Conservation (phyloP, 1,284 basidiomycete species). For the Cryptococcus maquisensis region DNA sequence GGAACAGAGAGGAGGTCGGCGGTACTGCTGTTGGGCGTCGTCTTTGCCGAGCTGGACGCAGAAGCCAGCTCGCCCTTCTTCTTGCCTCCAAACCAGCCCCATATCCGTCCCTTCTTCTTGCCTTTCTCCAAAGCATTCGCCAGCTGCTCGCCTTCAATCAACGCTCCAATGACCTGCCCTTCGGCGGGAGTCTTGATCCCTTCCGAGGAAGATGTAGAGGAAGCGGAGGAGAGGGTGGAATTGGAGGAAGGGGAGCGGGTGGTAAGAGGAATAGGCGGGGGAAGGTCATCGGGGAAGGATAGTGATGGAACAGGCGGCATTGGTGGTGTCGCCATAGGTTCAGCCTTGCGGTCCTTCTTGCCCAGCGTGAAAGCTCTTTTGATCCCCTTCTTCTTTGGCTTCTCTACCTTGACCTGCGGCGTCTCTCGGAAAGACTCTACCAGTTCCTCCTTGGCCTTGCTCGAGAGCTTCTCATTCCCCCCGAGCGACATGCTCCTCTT, state of each 20-base stretch:
- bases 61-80: conserved; percentile 9
- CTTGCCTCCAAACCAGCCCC: conserved; percentile 6
- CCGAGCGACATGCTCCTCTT: conserved; percentile 6
- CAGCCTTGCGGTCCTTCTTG: conserved; percentile 4
- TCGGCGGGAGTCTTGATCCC: conserved; percentile 34
- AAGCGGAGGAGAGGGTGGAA: conserved; percentile 23
- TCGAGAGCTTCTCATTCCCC: conserved; percentile 1
- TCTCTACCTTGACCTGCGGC: conserved; percentile 1
- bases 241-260: conserved; percentile 29
- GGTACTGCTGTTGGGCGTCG: conserved; percentile 20
- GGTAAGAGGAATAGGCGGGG: conserved; percentile 22
- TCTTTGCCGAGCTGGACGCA: conserved; percentile 2
- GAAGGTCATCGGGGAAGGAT: conserved; percentile 2
- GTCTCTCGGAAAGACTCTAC: conserved; percentile 6
- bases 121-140: conserved; percentile 25
- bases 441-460: conserved; percentile 3
- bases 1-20: background rate
- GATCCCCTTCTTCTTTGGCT: conserved; percentile 13
- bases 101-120: conserved; percentile 13
- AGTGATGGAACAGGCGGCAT: background rate
- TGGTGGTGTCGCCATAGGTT: background rate
- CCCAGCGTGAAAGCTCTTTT: conserved; percentile 12
- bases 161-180: conserved; percentile 12
- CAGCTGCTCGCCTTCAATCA: conserved; percentile 20
- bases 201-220: conserved; percentile 32